Evolutionary conservation across 2,329 filamentous ascomycete genomes (phyloP), one percentile per base, ranked within the genome.

Genomic region (Lasiodiplodia hormozganensis): DNA sequence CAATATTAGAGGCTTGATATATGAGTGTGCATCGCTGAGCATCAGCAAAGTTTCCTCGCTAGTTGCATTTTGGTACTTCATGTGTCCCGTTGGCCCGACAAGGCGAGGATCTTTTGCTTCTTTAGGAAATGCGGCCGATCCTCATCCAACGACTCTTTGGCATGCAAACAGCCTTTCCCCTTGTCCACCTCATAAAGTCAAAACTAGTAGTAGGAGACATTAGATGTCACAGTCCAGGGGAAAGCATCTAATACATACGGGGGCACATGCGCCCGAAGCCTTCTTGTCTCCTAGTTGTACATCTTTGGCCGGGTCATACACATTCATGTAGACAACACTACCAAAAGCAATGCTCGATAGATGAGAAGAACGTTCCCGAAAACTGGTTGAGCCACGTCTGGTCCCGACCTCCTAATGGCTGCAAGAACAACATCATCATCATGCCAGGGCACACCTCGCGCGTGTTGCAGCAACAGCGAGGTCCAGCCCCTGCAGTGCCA

Each of bases 101-200:
- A 34, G 47, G n/a, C 23, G 58, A 21, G 43, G 43, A 64, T 38
- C 60, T 52, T 18, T 31, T 34, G 28, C 60, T 36, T 25, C 47
- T 52, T 64, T 64, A 10, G 43, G 60, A 14, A 53, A 64, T 11
- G 47, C 18, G 60, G 47, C 60, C 60, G 60, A 64, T 36, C 47
- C 14, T 38, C 28, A 23, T 38, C 60, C 60, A 49, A 52, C 47
- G 31, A 31, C 47, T 21, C 43, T 34, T 16, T 47, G n/a, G 23
- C 60, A 6, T 11, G 31, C 21, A 23, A n/a, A 49, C 58, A 51
- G 12, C 47, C 7, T 25, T 16, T 52, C 12, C 28, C 51, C 31
- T 64, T 14, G 21, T 31, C 25, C 38, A 25, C 25, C 23, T 38
- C 5, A 52, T 64, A 64, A 64, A 62, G 58, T 25, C 21, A 51